phyloP scores from a whole-genome alignment of 2,329 filamentous ascomycete genomes.

The Pseudofabraea citricarpa region DNA sequence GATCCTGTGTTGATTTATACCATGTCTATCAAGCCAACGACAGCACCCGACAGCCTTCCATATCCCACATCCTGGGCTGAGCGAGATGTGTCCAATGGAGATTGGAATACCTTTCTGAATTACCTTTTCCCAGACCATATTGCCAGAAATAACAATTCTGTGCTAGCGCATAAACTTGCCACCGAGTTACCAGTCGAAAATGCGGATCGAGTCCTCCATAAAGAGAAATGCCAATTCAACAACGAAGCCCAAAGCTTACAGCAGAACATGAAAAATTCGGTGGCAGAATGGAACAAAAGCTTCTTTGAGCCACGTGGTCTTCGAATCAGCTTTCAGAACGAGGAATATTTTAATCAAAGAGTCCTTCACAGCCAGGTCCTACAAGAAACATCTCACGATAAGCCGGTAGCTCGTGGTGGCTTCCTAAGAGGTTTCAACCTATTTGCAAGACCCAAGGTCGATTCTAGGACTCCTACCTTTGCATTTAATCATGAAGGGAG shows the following conservation, averaged over 20 bases:
- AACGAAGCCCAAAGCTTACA: too few species aligned
- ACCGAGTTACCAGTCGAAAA: too few species aligned
- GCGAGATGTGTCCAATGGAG: conserved; percentile 43
- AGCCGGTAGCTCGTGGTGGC: too few species aligned
- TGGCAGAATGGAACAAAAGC: conserved; percentile 51
- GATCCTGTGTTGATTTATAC: conserved; percentile 7
- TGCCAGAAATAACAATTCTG: conserved; percentile 37
- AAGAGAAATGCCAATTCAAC: too few species aligned
- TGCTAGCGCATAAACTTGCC: too few species aligned
- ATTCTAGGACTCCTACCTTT: too few species aligned
- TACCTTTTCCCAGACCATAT: conserved; percentile 47
- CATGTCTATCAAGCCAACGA: conserved; percentile 11
- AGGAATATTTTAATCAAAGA: conserved; percentile 33
- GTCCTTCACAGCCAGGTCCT: conserved; percentile 34
- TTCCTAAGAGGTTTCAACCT: too few species aligned
- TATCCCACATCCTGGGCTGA: conserved; percentile 14
- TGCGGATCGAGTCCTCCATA: too few species aligned
- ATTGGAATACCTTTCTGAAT: conserved; percentile 57
- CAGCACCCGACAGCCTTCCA: conserved; percentile 15
- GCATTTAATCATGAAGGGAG: too few species aligned
- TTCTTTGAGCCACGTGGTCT: conserved; percentile 51
- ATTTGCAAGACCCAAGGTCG: too few species aligned
- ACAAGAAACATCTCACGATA: conserved; percentile 30
- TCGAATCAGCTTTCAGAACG: too few species aligned
- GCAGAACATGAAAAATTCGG: too few species aligned